These are phyloP conservation scores for Termitomyces sp. DNA, from an alignment of 768 basidiomycete species.

Conservation along the genomic window DNA sequence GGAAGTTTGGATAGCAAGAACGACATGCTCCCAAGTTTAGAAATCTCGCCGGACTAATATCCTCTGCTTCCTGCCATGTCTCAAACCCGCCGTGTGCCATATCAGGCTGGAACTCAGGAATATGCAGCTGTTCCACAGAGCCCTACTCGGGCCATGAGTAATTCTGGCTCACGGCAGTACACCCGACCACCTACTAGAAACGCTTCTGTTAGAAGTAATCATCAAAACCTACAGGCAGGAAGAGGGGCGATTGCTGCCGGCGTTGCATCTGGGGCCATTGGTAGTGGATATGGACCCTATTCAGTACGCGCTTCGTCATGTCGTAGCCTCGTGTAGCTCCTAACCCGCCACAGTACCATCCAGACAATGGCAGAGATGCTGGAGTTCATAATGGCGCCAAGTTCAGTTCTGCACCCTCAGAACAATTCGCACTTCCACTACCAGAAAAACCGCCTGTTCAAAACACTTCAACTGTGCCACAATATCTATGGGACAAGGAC, in stretches of 20 bases:
- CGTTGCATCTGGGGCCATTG: conserved; percentile 77
- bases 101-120: conserved; percentile 40
- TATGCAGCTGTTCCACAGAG: conserved; percentile 69
- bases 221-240: conserved; percentile 29
- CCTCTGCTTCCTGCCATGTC: conserved; percentile 28
- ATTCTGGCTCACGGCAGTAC: conserved; percentile 17
- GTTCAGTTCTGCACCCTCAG: conserved; percentile 50
- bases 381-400: conserved; percentile 44
- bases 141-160: conserved; percentile 31
- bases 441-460: conserved; percentile 29
- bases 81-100: conserved; percentile 32
- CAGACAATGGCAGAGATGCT: conserved; percentile 37
- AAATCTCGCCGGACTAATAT: conserved; percentile 10
- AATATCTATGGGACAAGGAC: conserved; percentile 78
- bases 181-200: conserved; percentile 21
- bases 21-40: conserved; percentile 9
- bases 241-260: conserved; percentile 64
- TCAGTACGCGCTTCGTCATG: conserved; percentile 46
- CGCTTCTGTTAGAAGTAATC: conserved; percentile 19
- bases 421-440: conserved; percentile 26
- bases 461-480: conserved; percentile 60
- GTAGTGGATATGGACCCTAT: conserved; percentile 81
- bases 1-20: background rate
- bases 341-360: conserved; percentile 46
- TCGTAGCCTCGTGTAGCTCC: conserved; percentile 2